Evolutionary conservation across 768 basidiomycete species (phyloP), one percentile per base, ranked within the genome.

Genomic region (Boletus edulis): DNA sequence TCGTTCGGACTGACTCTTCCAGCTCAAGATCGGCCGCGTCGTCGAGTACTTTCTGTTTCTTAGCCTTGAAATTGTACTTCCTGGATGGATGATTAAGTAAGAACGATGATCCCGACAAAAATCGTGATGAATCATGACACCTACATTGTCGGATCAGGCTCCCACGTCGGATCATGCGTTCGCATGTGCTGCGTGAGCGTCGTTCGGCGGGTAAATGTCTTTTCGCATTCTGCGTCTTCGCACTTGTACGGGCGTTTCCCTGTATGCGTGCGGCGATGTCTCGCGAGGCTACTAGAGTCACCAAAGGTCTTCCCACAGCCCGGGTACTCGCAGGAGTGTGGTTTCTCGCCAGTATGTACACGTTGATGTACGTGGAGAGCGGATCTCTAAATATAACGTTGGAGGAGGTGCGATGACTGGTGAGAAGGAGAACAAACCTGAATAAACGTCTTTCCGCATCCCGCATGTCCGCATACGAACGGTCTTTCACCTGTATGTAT

Each of bases 401-500:
- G 63, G 56, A 51, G 18, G 39, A 41, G 17, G 46, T 52, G 42
- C n/a, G 34, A 40, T 32, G 17, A 29, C 52, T 24, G 45, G 45
- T 27, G 44, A 52, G 27, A 51, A 39, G 37, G 34, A 37, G 46
- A 32, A 64, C 70, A 51, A 69, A 91, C 92, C 82, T 95, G 92
- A 63, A 95, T 94, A 63, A 95, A 95, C 3, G 89, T 89, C 76
- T 94, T 95, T 49, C 90, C 89, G 54, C 92, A 94, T 29, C 84
- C 85, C 29, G 72, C 64, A 61, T 89, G 78, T 34, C 77, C 75
- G 61, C 91, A 94, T 13, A 85, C 75, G 69, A 89, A 94, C 3
- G 92, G 92, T 49, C 92, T 80, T 69, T 94, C 92, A 17, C 92
- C 92, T 0, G 92, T 94, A 63, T 95, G 92, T 75, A 94, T 94